Base-by-base conservation (phyloP, 1,284 basidiomycete genomes). In the Irpex lacteus region DNA sequence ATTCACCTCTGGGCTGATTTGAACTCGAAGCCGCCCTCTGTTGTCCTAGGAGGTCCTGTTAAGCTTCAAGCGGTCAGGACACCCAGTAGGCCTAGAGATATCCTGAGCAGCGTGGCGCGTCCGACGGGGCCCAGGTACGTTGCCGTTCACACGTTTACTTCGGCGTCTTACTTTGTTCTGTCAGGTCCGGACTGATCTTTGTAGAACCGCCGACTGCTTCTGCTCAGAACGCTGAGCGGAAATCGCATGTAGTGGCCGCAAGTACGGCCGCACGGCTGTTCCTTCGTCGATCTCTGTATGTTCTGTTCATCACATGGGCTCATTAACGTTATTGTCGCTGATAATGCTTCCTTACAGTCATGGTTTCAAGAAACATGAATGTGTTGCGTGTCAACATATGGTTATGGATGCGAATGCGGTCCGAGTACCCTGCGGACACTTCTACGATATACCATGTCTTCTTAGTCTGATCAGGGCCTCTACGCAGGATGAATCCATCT, bases 381-480 rank as follows among this genome's bases (percentile, higher is more conserved):
- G 73, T 40, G 67, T 70, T 13, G 63, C 61, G 8, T 74, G 73
- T 66, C 66, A 62, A 37, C 13, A 56, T 32, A 21, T 56, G 26
- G 54, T 36, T 11, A 32, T 56, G 26, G 59, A 62, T 34, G 8
- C 49, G 13, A 72, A 72, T 15, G 26, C 57, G 8, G 63, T 74
- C n/a, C 69, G 62, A 7, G 67, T 72, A 0, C 70, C 74, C 2
- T 78, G 77, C 64, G 73, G 72, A 5, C 76, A 78, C 61, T 65
- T 68, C 61, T 78, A 75, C 68, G 75, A 78, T 67, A 60, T 59
- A 8, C 52, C 59, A 1, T 80, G 79, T 65, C 65, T 77, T 3
- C 60, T 72, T 15, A 63, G 66, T 58, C 72, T 78, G 59, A 73
- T 77, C 63, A 63, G 73, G 40, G 68, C 68, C 4, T 73, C 78